Evolutionary conservation across 1,284 basidiomycete species (phyloP), one percentile per base, ranked within the genome.

Genomic region (Microbotryum violaceum): DNA sequence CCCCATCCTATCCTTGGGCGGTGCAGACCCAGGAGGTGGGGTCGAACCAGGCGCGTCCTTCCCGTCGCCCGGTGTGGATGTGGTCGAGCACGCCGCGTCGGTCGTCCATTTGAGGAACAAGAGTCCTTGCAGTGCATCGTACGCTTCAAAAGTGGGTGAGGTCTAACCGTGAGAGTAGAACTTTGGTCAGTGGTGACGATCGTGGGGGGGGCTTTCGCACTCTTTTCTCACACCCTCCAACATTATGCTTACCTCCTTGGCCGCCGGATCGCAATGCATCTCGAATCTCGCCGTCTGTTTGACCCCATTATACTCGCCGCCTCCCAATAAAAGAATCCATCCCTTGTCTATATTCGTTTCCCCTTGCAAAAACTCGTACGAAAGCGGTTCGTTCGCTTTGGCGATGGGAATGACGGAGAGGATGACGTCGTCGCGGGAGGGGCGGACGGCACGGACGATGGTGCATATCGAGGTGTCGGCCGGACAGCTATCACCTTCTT

Each of bases 1-100:
- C 70, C 84, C 86, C 12, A 86, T 85, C n/a, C 83, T 80, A 3
- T 75, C 71, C 9, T 71, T 75, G 16, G 76, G 76, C n/a, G 57
- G 37, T 18, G 33, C 8, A 42, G 37, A 42, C 10, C 37, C 37
- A 4, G 56, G 60, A 14, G 65, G 27, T 0, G 58, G 37, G 37
- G 37, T 42, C 37, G 37, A 42, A 18, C 12, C 37, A 16, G 37
- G 37, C 16, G 37, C 21, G 9, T 31, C 75, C 75, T 78, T 86
- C 3, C 77, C 78, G 75, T 10, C 37, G 37, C 37, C 37, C 12
- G 37, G 37, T 16, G 37, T 42, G 37, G 37, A 80, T 72, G 57
- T 74, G 77, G 85, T 49, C 6, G 71, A 57, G 56, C 74, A 75
- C 6, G 72, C 74, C 16, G 70, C 68, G 2, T 56, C 57, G 8